Conservation (phyloP, 176 grass and related monocot species). For the Poa pratensis region DNA sequence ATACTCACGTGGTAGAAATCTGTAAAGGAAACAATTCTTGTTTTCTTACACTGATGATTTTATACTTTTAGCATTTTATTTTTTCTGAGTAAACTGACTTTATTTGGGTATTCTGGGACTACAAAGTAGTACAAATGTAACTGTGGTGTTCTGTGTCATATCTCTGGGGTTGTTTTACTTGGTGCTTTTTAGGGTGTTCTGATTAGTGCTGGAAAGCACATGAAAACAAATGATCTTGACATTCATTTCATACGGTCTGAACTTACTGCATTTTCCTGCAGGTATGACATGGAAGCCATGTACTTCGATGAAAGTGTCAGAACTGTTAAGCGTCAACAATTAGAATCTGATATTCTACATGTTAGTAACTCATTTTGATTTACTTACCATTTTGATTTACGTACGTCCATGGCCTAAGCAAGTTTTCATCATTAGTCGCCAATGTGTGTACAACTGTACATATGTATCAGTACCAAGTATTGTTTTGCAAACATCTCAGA, state of each 20-base stretch:
- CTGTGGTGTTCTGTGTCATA: background rate
- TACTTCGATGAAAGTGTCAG: constrained; percentile 94
- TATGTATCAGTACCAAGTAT: too few species aligned
- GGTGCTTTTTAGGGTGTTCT: background rate
- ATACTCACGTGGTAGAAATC: background rate
- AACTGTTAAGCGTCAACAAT: constrained; percentile 67
- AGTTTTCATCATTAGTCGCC: too few species aligned
- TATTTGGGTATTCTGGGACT: constrained; percentile 7
- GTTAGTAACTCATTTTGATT: constrained; percentile 54
- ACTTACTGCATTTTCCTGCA: constrained; percentile 41
- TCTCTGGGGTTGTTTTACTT: background rate
- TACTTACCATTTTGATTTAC: background rate
- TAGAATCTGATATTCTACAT: constrained; percentile 75
- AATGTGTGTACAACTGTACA: too few species aligned
- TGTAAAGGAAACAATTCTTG: background rate
- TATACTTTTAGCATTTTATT: background rate
- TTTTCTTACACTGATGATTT: background rate
- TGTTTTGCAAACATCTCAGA: background rate
- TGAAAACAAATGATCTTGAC: background rate
- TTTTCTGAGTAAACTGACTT: background rate
- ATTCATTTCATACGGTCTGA: constrained; percentile 20
- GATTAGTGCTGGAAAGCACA: background rate
- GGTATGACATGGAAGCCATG: constrained; percentile 84
- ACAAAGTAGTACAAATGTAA: background rate
- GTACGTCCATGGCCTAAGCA: background rate